Evolutionary conservation across 257 asterid species (phyloP), one percentile per base, ranked within the genome.

Genomic region (Capsicum rhomboideum): DNA sequence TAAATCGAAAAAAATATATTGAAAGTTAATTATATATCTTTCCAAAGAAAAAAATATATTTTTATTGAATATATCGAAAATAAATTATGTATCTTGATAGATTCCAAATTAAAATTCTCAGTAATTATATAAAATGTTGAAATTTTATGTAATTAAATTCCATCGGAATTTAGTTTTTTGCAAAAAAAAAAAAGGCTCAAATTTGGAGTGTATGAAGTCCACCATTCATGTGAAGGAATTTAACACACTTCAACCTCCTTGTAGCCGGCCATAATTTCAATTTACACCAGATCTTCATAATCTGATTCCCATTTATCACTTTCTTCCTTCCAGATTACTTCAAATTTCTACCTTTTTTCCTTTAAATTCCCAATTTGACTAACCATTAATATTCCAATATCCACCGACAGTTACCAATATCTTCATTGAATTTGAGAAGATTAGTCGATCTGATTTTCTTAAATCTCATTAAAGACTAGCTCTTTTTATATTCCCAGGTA

Each of bases 381-480:
- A 44, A 12, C 58, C 58, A 44, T 72, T 20, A 28, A 72, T 42
- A 42, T 14, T 29, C 21, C 74, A 29, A 11, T 61, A 61, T 4
- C 18, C 69, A 61, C 69, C 31, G 34, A 66, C 46, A 1, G 42
- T 63, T 71, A n/a, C 55, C 6, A 71, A 71, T 42, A 18, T 44
- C 55, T 82, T 79, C 29, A 21, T 50, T 82, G 66, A 80, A 56
- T 80, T 78, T 29, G 12, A 20, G 53, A 80, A 79, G 69, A 82
- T 82, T 90, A 86, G 80, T 88, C 80, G 69, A 88, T 90, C 87
- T 78, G 59, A 72, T 68, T 84, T 78, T 83, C 28, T 49, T 69
- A 49, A 20, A 75, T 11, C 78, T 54, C 83, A 40, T 84, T 77
- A 55, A 53, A 79, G 28, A 82, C 87, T 26, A 86, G 86, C 83